Evolutionary conservation across 2,329 filamentous ascomycete genomes (phyloP).

Genomic region (Drechslerella coelobrocha): DNA sequence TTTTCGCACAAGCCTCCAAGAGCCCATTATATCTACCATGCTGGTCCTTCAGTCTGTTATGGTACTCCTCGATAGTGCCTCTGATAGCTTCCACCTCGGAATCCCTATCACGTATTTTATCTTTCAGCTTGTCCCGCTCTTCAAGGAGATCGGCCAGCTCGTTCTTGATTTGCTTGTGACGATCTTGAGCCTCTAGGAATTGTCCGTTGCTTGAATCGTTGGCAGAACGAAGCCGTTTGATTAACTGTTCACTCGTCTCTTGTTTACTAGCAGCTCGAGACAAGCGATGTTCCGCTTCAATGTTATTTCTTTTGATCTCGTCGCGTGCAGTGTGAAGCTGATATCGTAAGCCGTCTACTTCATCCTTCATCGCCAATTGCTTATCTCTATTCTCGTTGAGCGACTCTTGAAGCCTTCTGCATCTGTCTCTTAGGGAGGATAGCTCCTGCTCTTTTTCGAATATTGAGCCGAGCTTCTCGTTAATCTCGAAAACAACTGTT

Average conservation of each 20-base stretch:
- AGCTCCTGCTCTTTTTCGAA: constrained; percentile 24
- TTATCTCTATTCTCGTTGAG: constrained; percentile 29
- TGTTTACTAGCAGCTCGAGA: constrained; percentile 24
- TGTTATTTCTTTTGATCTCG: constrained; percentile 24
- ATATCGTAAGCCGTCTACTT: constrained; percentile 14
- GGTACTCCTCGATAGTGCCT: neutral
- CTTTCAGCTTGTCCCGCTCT: constrained; percentile 16
- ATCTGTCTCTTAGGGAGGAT: constrained; percentile 18
- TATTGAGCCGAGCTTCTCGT: constrained; percentile 28
- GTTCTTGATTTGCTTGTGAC: constrained; percentile 9
- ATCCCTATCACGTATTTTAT: constrained; percentile 25
- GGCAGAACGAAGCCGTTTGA: constrained; percentile 4
- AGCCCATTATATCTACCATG: constrained; percentile 17
- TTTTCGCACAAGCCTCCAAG: constrained; percentile 6
- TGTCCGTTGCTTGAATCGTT: constrained; percentile 10
- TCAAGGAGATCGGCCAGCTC: constrained; percentile 10
- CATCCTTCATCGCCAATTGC: constrained; percentile 4
- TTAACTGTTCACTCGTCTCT: constrained; percentile 9
- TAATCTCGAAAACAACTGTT: constrained; percentile 26
- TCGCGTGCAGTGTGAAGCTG: constrained; percentile 12
- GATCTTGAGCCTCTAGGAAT: constrained; percentile 11
- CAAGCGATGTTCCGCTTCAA: constrained; percentile 13
- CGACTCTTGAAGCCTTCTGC: constrained; percentile 33
- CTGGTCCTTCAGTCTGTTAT: constrained; percentile 11
- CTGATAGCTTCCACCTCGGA: constrained; percentile 1